Evolutionary conservation across 2,329 filamentous ascomycete genomes (phyloP), one percentile per base, ranked within the genome.

Genomic region (Penicillium sp.): DNA sequence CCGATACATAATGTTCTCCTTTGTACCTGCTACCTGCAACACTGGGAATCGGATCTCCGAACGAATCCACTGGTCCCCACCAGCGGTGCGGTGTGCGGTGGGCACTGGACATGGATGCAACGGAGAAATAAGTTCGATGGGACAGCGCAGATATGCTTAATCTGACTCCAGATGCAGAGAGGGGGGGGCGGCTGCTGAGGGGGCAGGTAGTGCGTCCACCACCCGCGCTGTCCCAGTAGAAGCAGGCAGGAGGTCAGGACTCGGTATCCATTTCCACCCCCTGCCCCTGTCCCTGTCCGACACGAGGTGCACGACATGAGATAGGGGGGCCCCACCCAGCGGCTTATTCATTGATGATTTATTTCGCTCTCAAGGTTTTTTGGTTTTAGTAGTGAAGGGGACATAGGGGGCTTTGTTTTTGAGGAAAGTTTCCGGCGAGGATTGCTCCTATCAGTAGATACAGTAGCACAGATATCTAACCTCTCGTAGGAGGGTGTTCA

Each of bases 71-170:
- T 47, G 51, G 64, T 59, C 65, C 55, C 66, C 65, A 67, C 61
- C 55, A 44, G 50, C 54, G 58, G 58, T 60, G 60, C 57, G 56
- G 65, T 67, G 58, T 60, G 60, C 57, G 56, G 65, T 67, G 65
- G 65, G 59, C 66, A 67, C 65, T 65, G 63, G 55, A 67, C 66
- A 68, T 67, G 65, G 66, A 64, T 68, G 65, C 56, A 50, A 67
- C 63, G 66, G 65, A 66, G 58, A 61, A 64, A 68, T 49, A 65
- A 62, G 54, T 65, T 58, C 52, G 55, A 63, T 61, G 62, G 64
- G 59, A 64, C 55, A 65, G 31, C 59, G 56, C 59, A 68, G 65
- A 68, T 68, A 68, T 68, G 66, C 66, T 68, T 68, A 68, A 68
- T 61, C 65, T 65, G 60, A 68, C 66, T 66, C 63, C 66, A 67